Evolutionary conservation across 192 early-diverging fungal genomes (phyloP).

Genomic region (Neocallimastix lanati): DNA sequence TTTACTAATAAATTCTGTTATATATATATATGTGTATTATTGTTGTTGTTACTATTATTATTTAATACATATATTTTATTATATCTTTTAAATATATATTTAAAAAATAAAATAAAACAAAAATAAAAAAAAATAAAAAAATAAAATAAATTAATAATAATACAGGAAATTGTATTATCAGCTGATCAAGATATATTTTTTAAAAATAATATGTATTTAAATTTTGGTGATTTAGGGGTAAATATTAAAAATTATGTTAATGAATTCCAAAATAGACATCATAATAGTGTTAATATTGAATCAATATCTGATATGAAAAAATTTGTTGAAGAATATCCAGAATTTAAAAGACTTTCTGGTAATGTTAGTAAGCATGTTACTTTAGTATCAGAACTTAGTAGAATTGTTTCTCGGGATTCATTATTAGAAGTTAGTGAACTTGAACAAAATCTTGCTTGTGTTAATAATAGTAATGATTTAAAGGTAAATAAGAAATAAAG

Average conservation of each 20-base stretch:
- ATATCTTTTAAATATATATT: too few relatives aligned
- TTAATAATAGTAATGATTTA: conserved; percentile 68
- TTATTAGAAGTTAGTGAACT: conserved; percentile 78
- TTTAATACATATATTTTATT: too few relatives aligned
- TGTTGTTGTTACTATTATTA: too few relatives aligned
- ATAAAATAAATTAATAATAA: too few relatives aligned
- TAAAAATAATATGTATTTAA: conserved; percentile 72
- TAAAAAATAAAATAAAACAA: too few relatives aligned
- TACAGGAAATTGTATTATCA: conserved; percentile 83
- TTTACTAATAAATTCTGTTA: too few relatives aligned
- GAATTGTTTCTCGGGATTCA: conserved; percentile 48
- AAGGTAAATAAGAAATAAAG: conserved; percentile 27
- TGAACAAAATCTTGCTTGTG: conserved; percentile 82
- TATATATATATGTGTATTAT: too few relatives aligned
- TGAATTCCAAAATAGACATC: conserved; percentile 80
- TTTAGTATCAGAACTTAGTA: conserved; percentile 85
- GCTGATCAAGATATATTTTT: conserved; percentile 86
- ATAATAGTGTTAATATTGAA: conserved; percentile 78
- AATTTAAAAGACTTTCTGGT: conserved; percentile 85
- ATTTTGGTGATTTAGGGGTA: conserved; percentile 83
- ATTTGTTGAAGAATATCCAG: conserved; percentile 97
- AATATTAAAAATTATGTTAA: conserved; percentile 89
- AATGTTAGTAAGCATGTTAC: conserved; percentile 98
- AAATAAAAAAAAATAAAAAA: too few relatives aligned
- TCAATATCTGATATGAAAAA: conserved; percentile 95